Conservation (phyloP, 148 eudicot genomes). For the Rhododendron griersonianum region DNA sequence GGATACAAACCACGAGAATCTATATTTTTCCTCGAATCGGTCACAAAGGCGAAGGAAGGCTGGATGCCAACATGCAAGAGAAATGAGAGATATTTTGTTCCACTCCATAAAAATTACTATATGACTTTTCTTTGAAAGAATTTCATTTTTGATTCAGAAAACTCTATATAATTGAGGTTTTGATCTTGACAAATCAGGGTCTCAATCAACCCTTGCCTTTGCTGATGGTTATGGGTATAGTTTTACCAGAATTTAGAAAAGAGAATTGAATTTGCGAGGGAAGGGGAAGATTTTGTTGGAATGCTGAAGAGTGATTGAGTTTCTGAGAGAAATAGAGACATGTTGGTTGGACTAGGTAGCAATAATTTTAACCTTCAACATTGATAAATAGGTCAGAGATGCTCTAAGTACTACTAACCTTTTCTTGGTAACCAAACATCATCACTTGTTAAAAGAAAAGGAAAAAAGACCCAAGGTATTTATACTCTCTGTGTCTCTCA, state of each 20-base stretch:
- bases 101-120: no score
- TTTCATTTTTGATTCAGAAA: no score
- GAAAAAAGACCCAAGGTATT: background rate
- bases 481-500: background rate
- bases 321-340: background rate
- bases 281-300: background rate
- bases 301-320: background rate
- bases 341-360: background rate
- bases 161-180: no score
- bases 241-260: background rate
- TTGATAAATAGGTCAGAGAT: background rate
- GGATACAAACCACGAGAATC: no score
- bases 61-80: no score
- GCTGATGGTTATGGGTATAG: no score
- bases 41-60: no score
- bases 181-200: no score
- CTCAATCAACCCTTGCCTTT: no score
- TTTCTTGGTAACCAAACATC: background rate
- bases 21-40: no score
- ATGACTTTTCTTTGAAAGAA: no score
- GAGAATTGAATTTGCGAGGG: background rate
- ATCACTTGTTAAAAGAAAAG: background rate
- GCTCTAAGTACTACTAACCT: background rate
- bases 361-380: background rate
- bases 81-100: no score